These are phyloP conservation scores for Rhodotorula graminis DNA, from an alignment of 768 basidiomycete species.

Conservation along the genomic window DNA sequence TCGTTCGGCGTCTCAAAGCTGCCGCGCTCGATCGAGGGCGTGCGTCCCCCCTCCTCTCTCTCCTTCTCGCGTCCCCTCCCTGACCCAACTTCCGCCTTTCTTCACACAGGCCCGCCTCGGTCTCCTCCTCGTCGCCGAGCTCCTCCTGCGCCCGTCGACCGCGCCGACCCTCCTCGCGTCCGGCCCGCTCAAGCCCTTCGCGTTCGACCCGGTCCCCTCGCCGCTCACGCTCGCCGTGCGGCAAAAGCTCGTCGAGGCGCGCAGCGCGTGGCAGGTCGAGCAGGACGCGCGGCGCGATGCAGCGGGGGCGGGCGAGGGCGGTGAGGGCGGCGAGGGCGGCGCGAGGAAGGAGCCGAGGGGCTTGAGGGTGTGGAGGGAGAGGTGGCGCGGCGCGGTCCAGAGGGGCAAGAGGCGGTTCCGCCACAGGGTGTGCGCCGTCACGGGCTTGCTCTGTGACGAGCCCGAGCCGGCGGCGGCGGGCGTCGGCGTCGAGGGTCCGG, in stretches of 20 bases:
- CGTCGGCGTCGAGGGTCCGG: not conserved
- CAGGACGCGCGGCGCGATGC: not conserved
- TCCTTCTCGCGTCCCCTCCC: not conserved
- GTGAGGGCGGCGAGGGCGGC: not conserved
- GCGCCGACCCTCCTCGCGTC: constrained; percentile 13
- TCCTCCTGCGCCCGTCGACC: constrained; percentile 31
- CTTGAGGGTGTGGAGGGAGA: constrained; percentile 20
- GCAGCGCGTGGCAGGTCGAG: constrained; percentile 8
- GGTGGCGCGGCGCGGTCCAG: constrained; percentile 18
- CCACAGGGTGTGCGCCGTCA: constrained; percentile 31
- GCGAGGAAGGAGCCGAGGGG: constrained; percentile 14
- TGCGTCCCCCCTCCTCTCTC: not conserved
- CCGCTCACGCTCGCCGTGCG: constrained; percentile 20
- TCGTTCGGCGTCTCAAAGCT: constrained; percentile 19
- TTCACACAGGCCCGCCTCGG: constrained; percentile 34
- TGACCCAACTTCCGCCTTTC: not conserved
- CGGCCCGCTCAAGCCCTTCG: constrained; percentile 29
- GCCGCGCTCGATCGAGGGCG: constrained; percentile 18
- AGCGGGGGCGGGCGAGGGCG: not conserved
- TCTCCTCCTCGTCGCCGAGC: constrained; percentile 23
- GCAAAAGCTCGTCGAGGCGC: constrained; percentile 25
- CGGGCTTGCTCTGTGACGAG: constrained; percentile 32
- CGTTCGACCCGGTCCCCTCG: constrained; percentile 36
- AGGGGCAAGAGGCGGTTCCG: constrained; percentile 15
- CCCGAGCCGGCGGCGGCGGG: not conserved